These are phyloP conservation scores for Boletus pseudo-olivaceus DNA, from an alignment of 768 basidiomycete species.

Conservation along the genomic window DNA sequence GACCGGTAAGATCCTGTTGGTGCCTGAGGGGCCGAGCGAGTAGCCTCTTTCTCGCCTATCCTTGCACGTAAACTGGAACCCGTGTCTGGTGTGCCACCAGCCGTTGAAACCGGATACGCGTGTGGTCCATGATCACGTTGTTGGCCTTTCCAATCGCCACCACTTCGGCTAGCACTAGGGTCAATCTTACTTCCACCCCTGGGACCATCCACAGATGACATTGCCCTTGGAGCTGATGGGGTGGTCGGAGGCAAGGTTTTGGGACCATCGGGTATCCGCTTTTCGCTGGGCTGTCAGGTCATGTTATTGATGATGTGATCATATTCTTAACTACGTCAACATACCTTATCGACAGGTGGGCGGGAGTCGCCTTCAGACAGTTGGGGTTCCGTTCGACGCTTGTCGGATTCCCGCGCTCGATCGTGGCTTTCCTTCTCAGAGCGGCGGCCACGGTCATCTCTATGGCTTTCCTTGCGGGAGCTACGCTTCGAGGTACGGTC, in stretches of 20 bases:
- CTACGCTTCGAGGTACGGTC: conserved; percentile 79
- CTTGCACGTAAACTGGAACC: conserved; percentile 49
- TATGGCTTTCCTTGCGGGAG: conserved; percentile 72
- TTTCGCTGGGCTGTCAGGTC: conserved; percentile 44
- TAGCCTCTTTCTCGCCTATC: conserved; percentile 57
- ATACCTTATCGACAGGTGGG: conserved; percentile 60
- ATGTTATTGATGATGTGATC: conserved; percentile 5
- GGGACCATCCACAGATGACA: conserved; percentile 49
- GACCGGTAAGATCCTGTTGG: conserved; percentile 42
- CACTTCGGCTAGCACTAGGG: conserved; percentile 32
- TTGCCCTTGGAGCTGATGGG: conserved; percentile 70
- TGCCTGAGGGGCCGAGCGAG: conserved; percentile 39
- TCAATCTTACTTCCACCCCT: conserved; percentile 41
- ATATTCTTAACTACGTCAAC: conserved; percentile 10
- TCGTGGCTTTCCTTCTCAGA: conserved; percentile 70
- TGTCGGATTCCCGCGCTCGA: conserved; percentile 61
- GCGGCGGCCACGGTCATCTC: conserved; percentile 70
- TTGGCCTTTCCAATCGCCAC: conserved; percentile 50
- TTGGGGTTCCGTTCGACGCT: conserved; percentile 65
- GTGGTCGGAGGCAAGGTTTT: conserved; percentile 54
- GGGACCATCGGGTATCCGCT: conserved; percentile 53
- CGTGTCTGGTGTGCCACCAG: conserved; percentile 20
- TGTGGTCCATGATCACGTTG: conserved; percentile 34
- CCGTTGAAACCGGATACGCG: conserved; percentile 17
- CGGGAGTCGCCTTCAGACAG: conserved; percentile 47